Base-by-base conservation (phyloP, 495 filamentous ascomycete species). In the Aspergillus cavernicola region DNA sequence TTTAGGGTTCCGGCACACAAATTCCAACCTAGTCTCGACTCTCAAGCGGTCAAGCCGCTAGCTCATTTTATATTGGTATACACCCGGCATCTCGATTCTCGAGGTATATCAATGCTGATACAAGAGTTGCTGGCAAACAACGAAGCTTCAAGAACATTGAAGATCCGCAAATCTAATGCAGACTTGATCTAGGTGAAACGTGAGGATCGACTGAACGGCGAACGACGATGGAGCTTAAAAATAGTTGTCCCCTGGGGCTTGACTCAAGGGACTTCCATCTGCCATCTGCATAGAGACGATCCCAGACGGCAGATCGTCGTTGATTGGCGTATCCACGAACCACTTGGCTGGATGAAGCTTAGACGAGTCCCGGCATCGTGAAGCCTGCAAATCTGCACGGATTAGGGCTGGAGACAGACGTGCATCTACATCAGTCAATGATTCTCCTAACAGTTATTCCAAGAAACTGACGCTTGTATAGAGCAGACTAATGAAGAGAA, bases 281-380 rank as follows among this genome's bases (percentile, higher is more conserved):
- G 69, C 70, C 67, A 72, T 69, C 68, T 68, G 68, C 68, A 69
- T 56, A 64, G 70, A 66, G 70, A 65, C 56, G 66, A 69, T 64
- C 60, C 66, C 64, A 72, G 64, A 66, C 70, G 70, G 70, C 70
- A 73, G 70, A 73, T 73, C 70, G 70, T 67, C 70, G 33, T 53
- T 57, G 61, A 64, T 61, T 64, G 57, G 58, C 61, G 51, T 57
- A 11, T 38, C 13, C 11, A 28, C 44, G 44, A 47, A 47, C 44
- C 29, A 47, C 29, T 36, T 22, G 13, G n/a, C 44, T 47, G 19
- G 9, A 46, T 45, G 16, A 22, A 47, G 38, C 33, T 39, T 46
- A 36, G 31, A 33, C 31, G 23, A 36, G 31, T n/a, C 11, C 44
- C 23, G 29, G 19, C 18, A 24, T 18, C 31, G 12, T 35, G 35